A percentile compares a stretch with the other conserved stretches of the same genome.
phyloP scores from a whole-genome alignment of 2,329 filamentous ascomycete genomes.

The Cordyceps militaris region DNA sequence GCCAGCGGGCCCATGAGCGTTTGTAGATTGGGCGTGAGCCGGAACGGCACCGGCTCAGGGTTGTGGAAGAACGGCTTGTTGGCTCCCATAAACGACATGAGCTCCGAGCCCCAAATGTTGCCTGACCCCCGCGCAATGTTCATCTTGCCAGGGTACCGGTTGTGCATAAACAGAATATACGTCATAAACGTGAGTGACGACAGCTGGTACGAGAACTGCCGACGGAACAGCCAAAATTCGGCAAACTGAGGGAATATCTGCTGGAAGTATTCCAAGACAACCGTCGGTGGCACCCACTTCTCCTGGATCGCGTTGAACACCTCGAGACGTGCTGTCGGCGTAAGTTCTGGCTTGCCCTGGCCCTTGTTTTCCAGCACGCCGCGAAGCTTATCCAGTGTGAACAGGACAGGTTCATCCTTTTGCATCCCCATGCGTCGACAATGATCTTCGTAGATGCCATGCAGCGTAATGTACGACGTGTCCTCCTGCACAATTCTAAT shows the following conservation, averaged over 20 bases:
- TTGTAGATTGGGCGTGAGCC: conserved; percentile 92
- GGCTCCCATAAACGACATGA: conserved; percentile 82
- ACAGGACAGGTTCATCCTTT: conserved; percentile 92
- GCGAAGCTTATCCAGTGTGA: conserved; percentile 90
- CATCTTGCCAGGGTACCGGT: conserved; percentile 92
- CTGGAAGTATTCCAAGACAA: conserved; percentile 86
- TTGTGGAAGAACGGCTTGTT: conserved; percentile 89
- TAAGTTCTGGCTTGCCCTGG: conserved; percentile 58
- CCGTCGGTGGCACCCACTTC: conserved; percentile 77
- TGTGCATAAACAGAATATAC: conserved; percentile 95
- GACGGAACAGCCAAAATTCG: conserved; percentile 97
- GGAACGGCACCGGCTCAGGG: conserved; percentile 92
- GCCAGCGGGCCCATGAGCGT: conserved; percentile 92
- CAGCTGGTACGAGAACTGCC: conserved; percentile 93
- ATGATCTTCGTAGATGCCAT: conserved; percentile 94
- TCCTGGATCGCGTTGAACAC: conserved; percentile 94
- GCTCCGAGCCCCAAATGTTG: conserved; percentile 92
- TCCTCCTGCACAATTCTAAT: conserved; percentile 96
- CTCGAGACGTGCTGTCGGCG: conserved; percentile 69
- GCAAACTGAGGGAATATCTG: conserved; percentile 78
- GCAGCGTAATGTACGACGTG: conserved; percentile 84
- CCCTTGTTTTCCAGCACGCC: conserved; percentile 64
- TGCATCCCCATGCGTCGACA: conserved; percentile 79
- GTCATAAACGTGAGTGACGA: conserved; percentile 97
- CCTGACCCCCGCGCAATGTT: conserved; percentile 81